phyloP scores from a whole-genome alignment of 257 asterid genomes.

The Euphrasia confusa region DNA sequence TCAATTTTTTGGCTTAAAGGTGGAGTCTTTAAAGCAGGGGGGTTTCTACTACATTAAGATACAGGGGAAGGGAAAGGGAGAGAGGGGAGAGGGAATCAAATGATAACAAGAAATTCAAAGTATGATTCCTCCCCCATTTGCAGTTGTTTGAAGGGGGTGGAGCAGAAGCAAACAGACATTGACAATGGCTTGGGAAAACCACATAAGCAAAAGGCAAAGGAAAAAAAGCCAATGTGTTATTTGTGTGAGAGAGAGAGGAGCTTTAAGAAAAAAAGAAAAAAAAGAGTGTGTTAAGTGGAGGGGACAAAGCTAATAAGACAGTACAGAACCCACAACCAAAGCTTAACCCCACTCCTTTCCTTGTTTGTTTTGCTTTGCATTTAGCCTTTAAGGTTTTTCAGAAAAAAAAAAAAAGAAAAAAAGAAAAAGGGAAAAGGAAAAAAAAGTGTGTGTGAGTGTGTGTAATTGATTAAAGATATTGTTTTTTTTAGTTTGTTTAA shows the following conservation, averaged over 20 bases:
- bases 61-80: slow-evolving; percentile 18
- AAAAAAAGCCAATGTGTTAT: slow-evolving; percentile 47
- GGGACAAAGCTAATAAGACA: slow-evolving; percentile 95
- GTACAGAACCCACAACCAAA: slow-evolving; percentile 83
- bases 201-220: slow-evolving; percentile 68
- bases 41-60: slow-evolving; percentile 7
- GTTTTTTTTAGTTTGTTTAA: slow-evolving; percentile 20
- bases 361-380: slow-evolving; percentile 45
- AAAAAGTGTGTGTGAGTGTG: slow-evolving; percentile 4
- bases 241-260: slow-evolving; percentile 34
- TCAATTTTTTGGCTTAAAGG: slow-evolving; percentile 41
- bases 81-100: slow-evolving; percentile 42
- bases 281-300: slow-evolving; percentile 71
- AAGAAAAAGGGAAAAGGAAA: not conserved
- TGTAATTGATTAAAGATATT: slow-evolving; percentile 15
- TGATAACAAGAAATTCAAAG: slow-evolving; percentile 76
- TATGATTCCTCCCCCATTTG: slow-evolving; percentile 85
- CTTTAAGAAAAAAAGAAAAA: slow-evolving; percentile 16
- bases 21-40: slow-evolving; percentile 44
- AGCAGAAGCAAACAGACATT: slow-evolving; percentile 62
- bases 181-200: slow-evolving; percentile 67
- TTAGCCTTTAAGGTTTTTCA: slow-evolving; percentile 35
- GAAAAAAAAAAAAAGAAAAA: not conserved
- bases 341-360: slow-evolving; percentile 39
- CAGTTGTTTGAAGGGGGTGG: slow-evolving; percentile 55